Evolutionary conservation across 2,329 filamentous ascomycete genomes (phyloP), one percentile per base, ranked within the genome.

Genomic region (Venturia nashicola): DNA sequence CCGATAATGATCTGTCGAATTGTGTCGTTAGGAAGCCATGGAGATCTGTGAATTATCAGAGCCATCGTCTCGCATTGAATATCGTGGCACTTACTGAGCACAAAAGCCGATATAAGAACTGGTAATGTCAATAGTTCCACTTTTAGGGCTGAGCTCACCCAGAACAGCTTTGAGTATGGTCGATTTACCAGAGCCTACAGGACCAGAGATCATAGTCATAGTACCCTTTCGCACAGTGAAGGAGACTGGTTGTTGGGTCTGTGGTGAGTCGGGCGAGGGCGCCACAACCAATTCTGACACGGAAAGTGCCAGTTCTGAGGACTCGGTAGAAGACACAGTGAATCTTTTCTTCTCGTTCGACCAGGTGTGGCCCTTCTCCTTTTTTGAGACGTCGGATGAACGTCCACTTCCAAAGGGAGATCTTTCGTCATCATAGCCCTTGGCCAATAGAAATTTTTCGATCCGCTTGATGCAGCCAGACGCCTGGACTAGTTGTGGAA

Each of bases 181-280:
- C 5, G 66, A 69, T 54, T 68, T 69, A 42, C 66, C 69, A 7
- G 62, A 65, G 6, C 61, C 69, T 27, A 69, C 67, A 20, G 60
- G 64, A 12, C 69, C 68, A 48, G 68, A 63, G 5, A 70, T 59
- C 46, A 70, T 67, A n/a, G 66, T 68, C n/a, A 69, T 62, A 20
- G 64, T 57, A 18, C 65, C 65, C 27, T 44, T 60, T 39, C 32
- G 51, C 32, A 61, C 34, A 20, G 40, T 20, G 55, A 64, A 63
- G 11, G 27, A 36, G n/a, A 62, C 63, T 14, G 60, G 60, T n/a
- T 39, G 42, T 20, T 34, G 32, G 11, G 60, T 61, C 34, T 43
- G 34, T 34, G 60, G 39, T 12, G 39, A 43, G 27, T 48, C 60
- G 20, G 20, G 12, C 20, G 42, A 36, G 5, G 34, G 34, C 23